Evolutionary conservation across 495 filamentous ascomycete genomes (phyloP).

Genomic region (Mycothermus thermophilus): DNA sequence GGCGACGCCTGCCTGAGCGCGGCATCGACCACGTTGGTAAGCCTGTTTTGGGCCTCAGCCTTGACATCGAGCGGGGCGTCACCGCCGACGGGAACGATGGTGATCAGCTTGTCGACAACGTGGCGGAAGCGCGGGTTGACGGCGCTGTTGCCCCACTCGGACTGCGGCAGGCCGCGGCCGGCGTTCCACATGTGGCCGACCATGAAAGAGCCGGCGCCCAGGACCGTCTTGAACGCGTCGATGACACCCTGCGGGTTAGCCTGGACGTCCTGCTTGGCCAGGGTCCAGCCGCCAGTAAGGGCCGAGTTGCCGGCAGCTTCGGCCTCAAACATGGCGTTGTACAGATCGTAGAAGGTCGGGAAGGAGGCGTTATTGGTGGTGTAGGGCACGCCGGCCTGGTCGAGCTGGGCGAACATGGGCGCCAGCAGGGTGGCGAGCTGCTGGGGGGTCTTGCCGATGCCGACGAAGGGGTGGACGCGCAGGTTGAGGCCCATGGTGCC

Average conservation of each 20-base stretch:
- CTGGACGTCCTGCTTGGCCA: conserved; percentile 27
- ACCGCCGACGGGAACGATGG: conserved; percentile 19
- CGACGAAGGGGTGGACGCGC: conserved; percentile 32
- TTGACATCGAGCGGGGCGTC: conserved; percentile 24
- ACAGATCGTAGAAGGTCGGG: conserved; percentile 33
- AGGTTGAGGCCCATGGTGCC: conserved; percentile 14
- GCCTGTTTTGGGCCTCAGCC: conserved; percentile 21
- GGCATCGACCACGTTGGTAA: conserved; percentile 32
- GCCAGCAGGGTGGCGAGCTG: conserved; percentile 28
- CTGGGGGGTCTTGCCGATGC: conserved; percentile 26
- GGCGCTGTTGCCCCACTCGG: conserved; percentile 21
- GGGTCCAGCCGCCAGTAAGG: conserved; percentile 34
- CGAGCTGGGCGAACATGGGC: conserved; percentile 32
- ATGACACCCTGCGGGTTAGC: conserved; percentile 28
- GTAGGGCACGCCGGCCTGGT: conserved; percentile 23
- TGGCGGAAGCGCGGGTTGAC: conserved; percentile 30
- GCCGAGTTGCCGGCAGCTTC: conserved; percentile 30
- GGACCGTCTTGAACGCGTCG: conserved; percentile 25
- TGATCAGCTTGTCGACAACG: conserved; percentile 37
- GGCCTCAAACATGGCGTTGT: conserved; percentile 33
- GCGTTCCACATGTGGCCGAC: conserved; percentile 39
- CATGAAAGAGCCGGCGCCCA: conserved; percentile 23
- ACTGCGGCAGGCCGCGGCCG: conserved; percentile 22
- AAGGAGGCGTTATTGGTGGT: conserved; percentile 20
- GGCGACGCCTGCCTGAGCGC: conserved; percentile 30